These are phyloP conservation scores for Trypanosoma cruzi DNA, from an alignment of 208 protist genomes.

Conservation along the genomic window DNA sequence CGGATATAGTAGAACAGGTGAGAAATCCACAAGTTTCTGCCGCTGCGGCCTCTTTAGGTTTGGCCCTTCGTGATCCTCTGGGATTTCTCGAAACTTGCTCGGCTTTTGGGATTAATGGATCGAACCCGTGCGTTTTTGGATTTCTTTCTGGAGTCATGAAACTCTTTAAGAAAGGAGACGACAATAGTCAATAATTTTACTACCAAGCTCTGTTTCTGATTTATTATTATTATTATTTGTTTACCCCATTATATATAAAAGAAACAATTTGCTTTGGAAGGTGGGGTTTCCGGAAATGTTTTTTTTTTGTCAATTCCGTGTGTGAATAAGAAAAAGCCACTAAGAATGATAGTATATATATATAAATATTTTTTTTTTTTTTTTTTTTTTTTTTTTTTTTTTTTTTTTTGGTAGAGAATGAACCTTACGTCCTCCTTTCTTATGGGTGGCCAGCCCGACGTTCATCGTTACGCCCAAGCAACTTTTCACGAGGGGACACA, in stretches of 20 bases:
- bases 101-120: constrained; percentile 53
- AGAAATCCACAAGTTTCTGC: constrained; percentile 65
- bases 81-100: constrained; percentile 55
- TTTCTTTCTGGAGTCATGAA: constrained; percentile 65
- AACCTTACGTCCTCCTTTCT: constrained; percentile 16
- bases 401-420: constrained; percentile 12
- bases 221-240: too few relatives aligned
- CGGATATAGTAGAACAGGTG: constrained; percentile 60
- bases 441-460: constrained; percentile 50
- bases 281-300: too few relatives aligned
- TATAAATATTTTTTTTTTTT: constrained; percentile 15
- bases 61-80: constrained; percentile 46
- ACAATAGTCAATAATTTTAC: too few relatives aligned
- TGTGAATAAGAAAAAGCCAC: too few relatives aligned
- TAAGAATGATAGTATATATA: too few relatives aligned
- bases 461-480: constrained; percentile 79
- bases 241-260: too few relatives aligned
- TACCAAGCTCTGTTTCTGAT: too few relatives aligned
- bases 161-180: too few relatives aligned
- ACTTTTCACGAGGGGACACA: constrained; percentile 91
- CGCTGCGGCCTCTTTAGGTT: constrained; percentile 42
- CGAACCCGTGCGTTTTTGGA: constrained; percentile 32
- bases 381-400: constrained; percentile 27
- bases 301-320: too few relatives aligned
- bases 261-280: constrained; percentile 21